Conservation (phyloP, 192 early-diverging fungal species). For the Backusella liffmaniae region DNA sequence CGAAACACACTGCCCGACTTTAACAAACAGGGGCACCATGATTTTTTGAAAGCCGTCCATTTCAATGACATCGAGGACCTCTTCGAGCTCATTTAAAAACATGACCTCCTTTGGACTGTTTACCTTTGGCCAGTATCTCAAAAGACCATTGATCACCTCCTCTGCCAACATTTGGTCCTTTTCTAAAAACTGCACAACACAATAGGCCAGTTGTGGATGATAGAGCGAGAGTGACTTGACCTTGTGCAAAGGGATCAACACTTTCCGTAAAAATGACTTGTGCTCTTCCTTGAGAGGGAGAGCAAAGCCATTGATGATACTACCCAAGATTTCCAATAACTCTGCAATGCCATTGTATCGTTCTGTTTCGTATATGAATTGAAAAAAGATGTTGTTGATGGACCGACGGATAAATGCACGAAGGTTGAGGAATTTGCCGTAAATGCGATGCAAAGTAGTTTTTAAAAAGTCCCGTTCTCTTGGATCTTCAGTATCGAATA, state of each 20-base stretch:
- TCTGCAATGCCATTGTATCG: conserved; percentile 98
- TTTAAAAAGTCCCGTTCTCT: conserved; percentile 98
- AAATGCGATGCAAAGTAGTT: conserved; percentile 96
- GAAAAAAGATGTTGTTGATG: conserved; percentile 98
- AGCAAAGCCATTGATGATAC: conserved; percentile 99
- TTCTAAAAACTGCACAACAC: conserved; percentile 97
- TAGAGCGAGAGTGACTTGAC: conserved; percentile 91
- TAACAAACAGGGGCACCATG: conserved; percentile 87
- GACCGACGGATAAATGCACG: conserved; percentile 96
- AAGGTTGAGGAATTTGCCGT: conserved; percentile 97
- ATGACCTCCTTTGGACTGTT: conserved; percentile 99
- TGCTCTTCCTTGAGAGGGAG: conserved; percentile 98
- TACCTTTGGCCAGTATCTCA: conserved; percentile 98
- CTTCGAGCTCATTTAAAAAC: conserved; percentile 98
- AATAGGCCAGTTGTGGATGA: conserved; percentile 96
- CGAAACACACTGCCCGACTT: conserved; percentile 89
- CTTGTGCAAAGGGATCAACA: conserved; percentile 95
- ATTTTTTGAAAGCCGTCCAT: conserved; percentile 87
- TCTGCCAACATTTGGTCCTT: conserved; percentile 93
- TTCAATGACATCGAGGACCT: conserved; percentile 95
- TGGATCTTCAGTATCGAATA: conserved; percentile 98
- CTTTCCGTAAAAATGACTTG: conserved; percentile 90
- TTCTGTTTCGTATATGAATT: conserved; percentile 97
- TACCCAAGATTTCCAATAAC: conserved; percentile 84
- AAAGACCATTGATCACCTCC: conserved; percentile 82